Base-by-base conservation (phyloP, 1,284 basidiomycete genomes). In the Trametes versicolor region DNA sequence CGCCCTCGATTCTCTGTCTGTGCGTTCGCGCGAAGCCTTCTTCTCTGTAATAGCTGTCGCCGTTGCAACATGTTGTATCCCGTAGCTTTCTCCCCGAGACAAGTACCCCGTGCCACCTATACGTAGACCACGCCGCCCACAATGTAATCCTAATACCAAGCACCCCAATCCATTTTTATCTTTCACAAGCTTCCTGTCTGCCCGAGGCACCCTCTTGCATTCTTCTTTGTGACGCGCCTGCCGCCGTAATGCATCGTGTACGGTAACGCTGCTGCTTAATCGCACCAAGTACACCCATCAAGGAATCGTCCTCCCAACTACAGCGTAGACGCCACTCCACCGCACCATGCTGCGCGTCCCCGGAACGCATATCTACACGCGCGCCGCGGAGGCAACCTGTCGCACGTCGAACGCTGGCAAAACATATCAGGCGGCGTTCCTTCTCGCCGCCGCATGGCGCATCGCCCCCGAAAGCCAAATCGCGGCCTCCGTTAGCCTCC, bases 11-110 rank as follows among this genome's bases (percentile, higher is more conserved):
- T 59, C 29, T 12, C 29, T 21, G 29, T 13, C 32, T 45, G 41
- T 57, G 54, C 56, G 52, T 64, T 63, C 54, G 61, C 66, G 53
- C 59, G 41, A 56, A 36, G 43, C 32, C 41, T 39, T 34, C 34
- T 51, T 49, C 61, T 62, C 47, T 68, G 55, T 71, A 68, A 70
- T 71, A 65, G 67, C 68, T 66, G 54, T 67, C 64, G 65, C 67
- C 58, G 66, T 59, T 63, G 60, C 63, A 61, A 63, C 58, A 61
- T 68, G 71, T 68, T 73, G 72, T 73, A 73, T 73, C 72, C 63
- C 62, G 66, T 73, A 73, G 72, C 65, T 67, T 55, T 64, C 64
- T 57, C 41, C 29, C 61, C 54, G 61, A 62, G 61, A 51, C 58
- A 32, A 32, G 29, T 32, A 21, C 57, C 43, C 32, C 36, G 29